Evolutionary conservation across 495 filamentous ascomycete species (phyloP).

Genomic region (Daldinia grandis): DNA sequence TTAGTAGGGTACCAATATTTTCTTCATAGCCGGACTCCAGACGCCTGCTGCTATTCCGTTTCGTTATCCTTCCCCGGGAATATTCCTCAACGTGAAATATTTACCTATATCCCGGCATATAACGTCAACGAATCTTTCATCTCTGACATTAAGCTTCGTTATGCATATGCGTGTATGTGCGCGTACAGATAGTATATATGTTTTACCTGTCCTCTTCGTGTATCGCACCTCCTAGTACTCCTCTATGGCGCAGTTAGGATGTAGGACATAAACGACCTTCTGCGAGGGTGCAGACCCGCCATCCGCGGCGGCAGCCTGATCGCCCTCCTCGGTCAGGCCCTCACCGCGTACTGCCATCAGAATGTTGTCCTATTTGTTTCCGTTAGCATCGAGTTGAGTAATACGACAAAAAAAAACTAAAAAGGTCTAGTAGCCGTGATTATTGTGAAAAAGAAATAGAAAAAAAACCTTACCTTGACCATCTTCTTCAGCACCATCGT

Average conservation of each 20-base stretch:
- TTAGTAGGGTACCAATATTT: background rate
- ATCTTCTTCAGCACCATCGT: conserved; percentile 93
- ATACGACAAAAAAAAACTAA: background rate
- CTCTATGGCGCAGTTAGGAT: conserved; percentile 92
- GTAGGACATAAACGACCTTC: conserved; percentile 84
- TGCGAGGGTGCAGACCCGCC: conserved; percentile 51
- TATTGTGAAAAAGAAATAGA: background rate
- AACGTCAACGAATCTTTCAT: background rate
- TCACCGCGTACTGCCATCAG: conserved; percentile 91
- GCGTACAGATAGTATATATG: background rate
- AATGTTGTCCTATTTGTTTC: conserved; percentile 75
- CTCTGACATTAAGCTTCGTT: background rate
- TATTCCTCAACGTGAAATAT: background rate
- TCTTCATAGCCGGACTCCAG: conserved; percentile 6
- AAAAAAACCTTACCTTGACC: conserved; percentile 78
- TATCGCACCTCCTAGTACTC: conserved; percentile 41
- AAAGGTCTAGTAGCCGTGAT: background rate
- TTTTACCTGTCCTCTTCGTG: background rate
- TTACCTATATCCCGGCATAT: background rate
- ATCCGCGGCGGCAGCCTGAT: conserved; percentile 58
- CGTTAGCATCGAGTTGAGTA: conserved; percentile 2
- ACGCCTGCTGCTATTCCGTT: background rate
- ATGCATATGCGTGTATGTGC: background rate
- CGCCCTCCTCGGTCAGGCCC: conserved; percentile 69
- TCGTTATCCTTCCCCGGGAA: background rate